Base-by-base conservation (phyloP, 371 early-diverging fungal species). In the Polyrhizophydium stewartii region DNA sequence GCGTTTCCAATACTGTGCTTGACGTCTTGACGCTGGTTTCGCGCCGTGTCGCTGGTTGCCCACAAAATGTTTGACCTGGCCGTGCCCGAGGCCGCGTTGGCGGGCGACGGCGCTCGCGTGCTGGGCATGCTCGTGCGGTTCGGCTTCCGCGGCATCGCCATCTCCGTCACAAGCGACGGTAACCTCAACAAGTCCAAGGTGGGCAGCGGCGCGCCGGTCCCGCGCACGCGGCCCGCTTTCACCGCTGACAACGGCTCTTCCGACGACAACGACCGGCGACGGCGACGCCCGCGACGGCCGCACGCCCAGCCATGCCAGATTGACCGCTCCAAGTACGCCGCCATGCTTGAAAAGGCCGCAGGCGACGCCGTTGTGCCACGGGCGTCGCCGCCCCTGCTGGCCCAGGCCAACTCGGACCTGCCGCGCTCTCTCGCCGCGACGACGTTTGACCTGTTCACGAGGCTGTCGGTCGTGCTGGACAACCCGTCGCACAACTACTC, bases 401-500 rank as follows among this genome's bases (percentile, higher is more conserved):
- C 49, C 3, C 49, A 47, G 28, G 7, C 16, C 28, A 35, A 13
- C 13, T 3, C 35, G 7, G 35, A 13, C 35, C 49, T 47, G 25
- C 49, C 49, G 7, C 49, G 16, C 28, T 16, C 49, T 3, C 10
- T 47, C 16, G 49, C 49, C 22, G 22, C 49, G 7, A 3, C 7
- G 7, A 7, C 49, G 28, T 47, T 47, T 28, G 49, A 47, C 28
- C 3, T 47, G 3, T 47, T 7, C 49, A 47, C 49, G 22, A 3
- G 65, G 32, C 58, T 65, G 6, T 60, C 65, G 9, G 30, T 65
- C 28, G 49, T 53, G 24, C 61, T 65, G 49, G 61, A 65, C 41
- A 60, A 65, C 46, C 22, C 61, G 21, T 47, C 40, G n/a, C 41
- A 56, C 24, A 49, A 55, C 28, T 24, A 59, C 45, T 38, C 27